A percentile compares a stretch with the other conserved stretches of the same genome.
Evolutionary conservation across 129 eudicot species (phyloP).

Genomic region (Escallonia herrerae): DNA sequence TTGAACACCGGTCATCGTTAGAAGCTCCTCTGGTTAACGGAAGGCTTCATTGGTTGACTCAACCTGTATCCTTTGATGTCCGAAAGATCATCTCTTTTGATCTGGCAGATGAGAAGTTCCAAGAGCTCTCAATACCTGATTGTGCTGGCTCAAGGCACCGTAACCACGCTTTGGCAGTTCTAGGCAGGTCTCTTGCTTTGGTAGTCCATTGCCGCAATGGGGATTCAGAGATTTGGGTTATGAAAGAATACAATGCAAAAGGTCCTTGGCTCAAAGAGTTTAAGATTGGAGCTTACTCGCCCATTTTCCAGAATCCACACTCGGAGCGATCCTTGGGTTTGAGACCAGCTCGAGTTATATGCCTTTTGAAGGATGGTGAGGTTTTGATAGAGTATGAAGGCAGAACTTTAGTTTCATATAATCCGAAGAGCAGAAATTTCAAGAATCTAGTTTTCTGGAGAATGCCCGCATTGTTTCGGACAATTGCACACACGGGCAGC

Average conservation of each 20-base stretch:
- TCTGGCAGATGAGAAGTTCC: slow-evolving; percentile 41
- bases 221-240: slow-evolving; percentile 46
- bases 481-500: slow-evolving; percentile 48
- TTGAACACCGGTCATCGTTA: slow-evolving; percentile 21
- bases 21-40: slow-evolving; percentile 26
- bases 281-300: slow-evolving; percentile 13
- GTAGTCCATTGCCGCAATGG: slow-evolving; percentile 15
- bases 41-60: slow-evolving; percentile 50
- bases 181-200: slow-evolving; percentile 36
- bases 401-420: slow-evolving; percentile 44
- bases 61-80: not conserved
- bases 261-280: slow-evolving; percentile 49
- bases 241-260: slow-evolving; percentile 29
- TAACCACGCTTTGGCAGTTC: slow-evolving; percentile 32
- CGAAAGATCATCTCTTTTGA: slow-evolving; percentile 37
- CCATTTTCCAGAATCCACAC: not conserved
- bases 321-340: not conserved
- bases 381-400: slow-evolving; percentile 41
- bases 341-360: slow-evolving; percentile 6
- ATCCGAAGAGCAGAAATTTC: slow-evolving; percentile 35
- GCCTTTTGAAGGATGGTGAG: slow-evolving; percentile 34
- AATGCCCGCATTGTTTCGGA: slow-evolving; percentile 45
- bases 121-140: slow-evolving; percentile 31
- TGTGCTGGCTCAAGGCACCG: slow-evolving; percentile 15
- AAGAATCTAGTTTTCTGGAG: slow-evolving; percentile 40